phyloP scores from a whole-genome alignment of 768 basidiomycete genomes.

The Trametes villosa region DNA sequence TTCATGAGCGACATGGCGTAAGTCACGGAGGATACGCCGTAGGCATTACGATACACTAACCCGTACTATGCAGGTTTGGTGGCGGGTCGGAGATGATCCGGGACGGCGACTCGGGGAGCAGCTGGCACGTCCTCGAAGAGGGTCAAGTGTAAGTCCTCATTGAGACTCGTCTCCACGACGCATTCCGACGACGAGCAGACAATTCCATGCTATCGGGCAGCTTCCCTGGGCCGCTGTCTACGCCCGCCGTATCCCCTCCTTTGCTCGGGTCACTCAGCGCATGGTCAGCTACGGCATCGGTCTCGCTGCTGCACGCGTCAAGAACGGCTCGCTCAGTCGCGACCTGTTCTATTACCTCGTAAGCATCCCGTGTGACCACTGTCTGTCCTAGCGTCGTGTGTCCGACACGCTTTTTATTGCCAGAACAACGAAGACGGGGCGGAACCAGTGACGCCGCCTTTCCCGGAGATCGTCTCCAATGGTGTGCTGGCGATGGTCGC shows the following conservation, averaged over 20 bases:
- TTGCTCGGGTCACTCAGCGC: neutral
- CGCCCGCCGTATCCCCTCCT: slow-evolving; percentile 1
- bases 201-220: slow-evolving; percentile 2
- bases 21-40: too few species aligned
- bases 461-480: slow-evolving; percentile 17
- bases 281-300: slow-evolving; percentile 11
- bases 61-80: slow-evolving; percentile 36
- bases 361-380: neutral
- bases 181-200: neutral
- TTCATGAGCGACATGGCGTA: slow-evolving; percentile 47
- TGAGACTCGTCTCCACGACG: neutral
- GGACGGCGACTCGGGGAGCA: slow-evolving; percentile 47
- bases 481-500: slow-evolving; percentile 34
- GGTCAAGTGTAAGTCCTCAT: slow-evolving; percentile 26
- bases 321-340: slow-evolving; percentile 24
- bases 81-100: slow-evolving; percentile 41
- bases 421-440: slow-evolving; percentile 26
- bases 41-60: too few species aligned
- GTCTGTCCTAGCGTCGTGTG: neutral
- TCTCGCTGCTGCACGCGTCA: slow-evolving; percentile 15
- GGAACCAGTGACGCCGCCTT: slow-evolving; percentile 2
- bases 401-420: neutral
- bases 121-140: slow-evolving; percentile 49
- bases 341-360: slow-evolving; percentile 53
- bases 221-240: slow-evolving; percentile 11